Evolutionary conservation across 192 early-diverging fungal species (phyloP), one percentile per base, ranked within the genome.

Genomic region (Kickxella alabastrina): DNA sequence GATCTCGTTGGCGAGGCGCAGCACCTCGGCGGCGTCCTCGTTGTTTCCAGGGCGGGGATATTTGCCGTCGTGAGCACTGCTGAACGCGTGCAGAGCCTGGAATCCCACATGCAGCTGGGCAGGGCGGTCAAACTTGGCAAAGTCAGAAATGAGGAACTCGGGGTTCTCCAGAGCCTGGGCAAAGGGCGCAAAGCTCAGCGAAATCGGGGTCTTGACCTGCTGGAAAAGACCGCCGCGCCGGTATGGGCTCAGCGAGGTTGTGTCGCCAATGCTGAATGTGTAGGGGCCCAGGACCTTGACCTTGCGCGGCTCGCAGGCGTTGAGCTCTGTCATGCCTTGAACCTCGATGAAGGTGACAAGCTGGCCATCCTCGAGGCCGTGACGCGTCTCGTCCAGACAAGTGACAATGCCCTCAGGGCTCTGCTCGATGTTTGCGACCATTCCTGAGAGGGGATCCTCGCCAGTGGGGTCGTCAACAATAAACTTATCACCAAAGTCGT

Each of bases 101-200:
- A 97, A 97, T 26, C 84, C 93, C 25, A 95, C 53, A 51, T 96
- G 93, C 6, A 95, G 80, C 70, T 94, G 91, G 3, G 81, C 78
- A 12, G 95, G 95, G n/a, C 92, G 84, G 59, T 99, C 95, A 48
- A 95, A 99, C 77, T 99, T 99, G 50, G 90, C 93, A 76, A 88
- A 97, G 79, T 99, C 97, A 28, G 93, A 87, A 47, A 85, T 78
- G 28, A 97, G 48, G 28, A 81, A 90, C 54, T 95, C 91, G 24
- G 97, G 97, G 19, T 78, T 78, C 24, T 80, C 66, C 10, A 95
- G 73, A 1, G 92, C 82, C 40, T 90, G 88, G 21, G 73, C 78
- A 47, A 94, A 77, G 9, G 89, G 76, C 49, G 74, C 67, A 70
- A 99, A 99, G 38, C 81, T 77, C 25, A 91, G 47, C n/a, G 75